Percentiles rank a stretch among this genome's conserved stretches.
These are phyloP conservation scores for Macrolepiota dolichaula DNA, from an alignment of 768 basidiomycete species.

Conservation along the genomic window DNA sequence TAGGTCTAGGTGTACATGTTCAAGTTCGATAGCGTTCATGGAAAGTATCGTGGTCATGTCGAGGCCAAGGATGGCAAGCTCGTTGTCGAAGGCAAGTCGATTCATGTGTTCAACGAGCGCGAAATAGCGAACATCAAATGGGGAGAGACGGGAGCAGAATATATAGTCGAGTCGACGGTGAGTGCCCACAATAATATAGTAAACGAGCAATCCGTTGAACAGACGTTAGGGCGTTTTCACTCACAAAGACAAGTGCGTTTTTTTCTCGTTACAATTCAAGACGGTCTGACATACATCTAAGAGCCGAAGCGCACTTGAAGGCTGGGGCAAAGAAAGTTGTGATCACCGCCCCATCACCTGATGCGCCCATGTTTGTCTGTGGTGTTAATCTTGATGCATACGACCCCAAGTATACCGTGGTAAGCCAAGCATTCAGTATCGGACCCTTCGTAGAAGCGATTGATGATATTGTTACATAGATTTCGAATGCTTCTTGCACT, in stretches of 20 bases:
- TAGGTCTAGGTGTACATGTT: conserved; percentile 83
- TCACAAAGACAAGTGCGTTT: conserved; percentile 70
- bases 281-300: conserved; percentile 19
- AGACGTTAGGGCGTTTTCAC: conserved; percentile 81
- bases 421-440: conserved; percentile 24
- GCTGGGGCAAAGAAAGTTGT: conserved; percentile 98
- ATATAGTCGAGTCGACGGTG: conserved; percentile 92
- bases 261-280: neutral
- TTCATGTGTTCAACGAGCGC: conserved; percentile 74
- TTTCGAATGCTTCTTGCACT: conserved; percentile 99
- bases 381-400: conserved; percentile 93
- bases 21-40: conserved; percentile 88
- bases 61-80: conserved; percentile 80
- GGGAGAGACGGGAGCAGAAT: conserved; percentile 73
- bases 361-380: conserved; percentile 88
- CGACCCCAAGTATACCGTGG: conserved; percentile 70
- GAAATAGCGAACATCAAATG: conserved; percentile 78
- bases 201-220: neutral
- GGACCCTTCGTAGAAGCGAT: conserved; percentile 31
- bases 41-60: conserved; percentile 77
- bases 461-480: conserved; percentile 62
- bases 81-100: conserved; percentile 65
- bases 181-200: no score
- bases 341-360: conserved; percentile 93
- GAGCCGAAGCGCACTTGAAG: conserved; percentile 84